Percentiles rank a stretch among this genome's conserved stretches.
These are phyloP conservation scores for Xylariaceae sp. DNA, from an alignment of 2,329 filamentous ascomycete genomes.

Conservation along the genomic window DNA sequence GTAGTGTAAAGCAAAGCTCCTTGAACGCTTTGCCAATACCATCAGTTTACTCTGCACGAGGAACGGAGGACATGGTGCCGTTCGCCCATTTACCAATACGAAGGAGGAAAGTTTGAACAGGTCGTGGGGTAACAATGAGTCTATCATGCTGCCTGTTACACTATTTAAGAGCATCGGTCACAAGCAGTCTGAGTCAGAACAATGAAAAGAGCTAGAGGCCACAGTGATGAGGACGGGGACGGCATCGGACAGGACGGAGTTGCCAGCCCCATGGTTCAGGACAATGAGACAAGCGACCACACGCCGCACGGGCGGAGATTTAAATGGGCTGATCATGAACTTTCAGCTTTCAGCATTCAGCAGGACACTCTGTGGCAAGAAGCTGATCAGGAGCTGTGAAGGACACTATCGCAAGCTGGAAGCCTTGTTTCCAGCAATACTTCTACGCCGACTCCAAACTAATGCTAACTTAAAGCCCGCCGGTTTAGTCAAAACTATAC, in stretches of 20 bases:
- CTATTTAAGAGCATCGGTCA: too few species aligned
- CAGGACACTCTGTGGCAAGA: slow-evolving; percentile 45
- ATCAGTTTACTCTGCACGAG: slow-evolving; percentile 48
- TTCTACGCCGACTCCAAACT: too few species aligned
- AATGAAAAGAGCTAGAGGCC: slow-evolving; percentile 11
- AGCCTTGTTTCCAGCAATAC: too few species aligned
- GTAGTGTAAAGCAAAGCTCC: slow-evolving; percentile 39
- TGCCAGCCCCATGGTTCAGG: slow-evolving; percentile 11
- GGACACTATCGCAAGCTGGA: slow-evolving; percentile 3
- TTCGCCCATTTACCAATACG: slow-evolving; percentile 46
- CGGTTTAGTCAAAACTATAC: too few species aligned
- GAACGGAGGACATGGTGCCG: slow-evolving; percentile 50
- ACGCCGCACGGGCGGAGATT: slow-evolving; percentile 29
- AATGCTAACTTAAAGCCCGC: too few species aligned
- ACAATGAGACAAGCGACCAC: slow-evolving; percentile 12
- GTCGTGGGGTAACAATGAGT: slow-evolving; percentile 23
- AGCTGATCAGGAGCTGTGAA: slow-evolving; percentile 8
- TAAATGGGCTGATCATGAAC: slow-evolving; percentile 34
- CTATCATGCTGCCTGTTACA: too few species aligned
- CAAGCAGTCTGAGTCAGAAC: too few species aligned
- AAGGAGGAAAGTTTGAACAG: slow-evolving; percentile 37
- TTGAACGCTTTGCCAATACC: slow-evolving; percentile 47
- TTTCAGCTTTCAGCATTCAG: slow-evolving; percentile 46
- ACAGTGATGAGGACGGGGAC: slow-evolving; percentile 5
- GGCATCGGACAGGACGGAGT: slow-evolving; percentile 3